Base-by-base conservation (phyloP, 345 rosid species). In the Lumnitzera littorea region DNA sequence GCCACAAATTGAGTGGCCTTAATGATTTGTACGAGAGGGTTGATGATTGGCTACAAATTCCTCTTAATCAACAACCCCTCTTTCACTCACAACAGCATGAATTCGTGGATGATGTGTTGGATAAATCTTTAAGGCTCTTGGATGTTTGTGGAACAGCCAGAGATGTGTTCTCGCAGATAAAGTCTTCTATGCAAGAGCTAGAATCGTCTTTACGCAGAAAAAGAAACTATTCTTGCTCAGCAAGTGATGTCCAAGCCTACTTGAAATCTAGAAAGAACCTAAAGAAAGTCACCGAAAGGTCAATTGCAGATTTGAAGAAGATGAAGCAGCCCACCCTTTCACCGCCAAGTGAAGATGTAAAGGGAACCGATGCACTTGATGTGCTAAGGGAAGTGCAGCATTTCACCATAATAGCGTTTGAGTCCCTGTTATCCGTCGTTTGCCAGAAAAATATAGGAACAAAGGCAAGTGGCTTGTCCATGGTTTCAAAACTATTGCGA, bases 91-190 rank as follows among this genome's bases (percentile, higher is more conserved):
- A 57, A 46, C 20, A 48, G 29, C 47, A 47, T 13, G 52, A 71
- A 62, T 24, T 46, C 36, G 14, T 63, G 8, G 69, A 67, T 13
- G 65, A 29, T 24, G n/a, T 55, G 3, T 47, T 67, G 51, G 72
- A 67, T 63, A 65, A 61, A 24, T 62, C 58, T 15, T 31, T 67
- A 25, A 41, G 63, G 57, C 27, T 56, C 10, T 43, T 62, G 62
- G 76, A 72, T 50, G 57, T 67, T 16, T 72, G 76, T 25, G 62
- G 57, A 29, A 62, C 51, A 24, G 46, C 29, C 58, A 67, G 24
- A 49, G 76, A 67, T 11, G 24, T 49, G 31, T 51, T 59, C 20
- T 63, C 15, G 12, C 59, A 67, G 31, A 63, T 27, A 11, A 72
- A 67, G 56, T 62, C 63, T 36, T 53, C 24, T 48, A 23, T 57